Conservation (phyloP, 495 filamentous ascomycete species). For the Eremomyces bilateralis region DNA sequence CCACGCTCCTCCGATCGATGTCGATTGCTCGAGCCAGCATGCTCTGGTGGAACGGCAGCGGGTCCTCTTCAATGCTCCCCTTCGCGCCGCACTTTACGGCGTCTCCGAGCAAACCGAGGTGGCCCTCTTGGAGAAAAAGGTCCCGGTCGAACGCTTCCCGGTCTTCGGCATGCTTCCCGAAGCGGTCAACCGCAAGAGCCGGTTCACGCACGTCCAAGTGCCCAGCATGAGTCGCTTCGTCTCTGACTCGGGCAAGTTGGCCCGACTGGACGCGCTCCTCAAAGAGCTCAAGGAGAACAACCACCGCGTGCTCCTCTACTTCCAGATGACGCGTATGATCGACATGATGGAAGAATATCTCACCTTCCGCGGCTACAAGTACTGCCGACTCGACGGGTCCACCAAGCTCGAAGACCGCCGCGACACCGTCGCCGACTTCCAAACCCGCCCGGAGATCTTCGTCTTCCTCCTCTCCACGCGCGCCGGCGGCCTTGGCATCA, state of each 20-base stretch:
- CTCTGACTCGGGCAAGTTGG: constrained; percentile 89
- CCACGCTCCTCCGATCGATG: constrained; percentile 70
- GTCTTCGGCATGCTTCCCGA: constrained; percentile 42
- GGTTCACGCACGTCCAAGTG: constrained; percentile 76
- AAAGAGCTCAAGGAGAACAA: constrained; percentile 72
- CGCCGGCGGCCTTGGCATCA: constrained; percentile 94
- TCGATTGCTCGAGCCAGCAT: constrained; percentile 49
- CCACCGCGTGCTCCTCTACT: constrained; percentile 95
- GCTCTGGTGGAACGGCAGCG: constrained; percentile 45
- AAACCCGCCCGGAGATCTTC: constrained; percentile 77
- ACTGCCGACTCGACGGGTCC: constrained; percentile 86
- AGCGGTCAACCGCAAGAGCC: constrained; percentile 54
- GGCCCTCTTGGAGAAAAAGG: constrained; percentile 44
- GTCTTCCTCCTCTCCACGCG: constrained; percentile 90
- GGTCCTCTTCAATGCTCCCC: constrained; percentile 51
- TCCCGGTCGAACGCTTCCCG: constrained; percentile 42
- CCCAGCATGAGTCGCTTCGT: constrained; percentile 98
- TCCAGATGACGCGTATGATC: constrained; percentile 99
- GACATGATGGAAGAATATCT: constrained; percentile 98
- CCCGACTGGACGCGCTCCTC: constrained; percentile 72
- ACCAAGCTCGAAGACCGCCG: constrained; percentile 96
- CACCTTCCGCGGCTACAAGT: constrained; percentile 96
- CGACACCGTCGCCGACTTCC: constrained; percentile 94
- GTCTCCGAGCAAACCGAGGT: constrained; percentile 45
- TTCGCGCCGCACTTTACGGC: constrained; percentile 55